Evolutionary conservation across 306 rosid species (phyloP), one percentile per base, ranked within the genome.

Genomic region (Rubus parviflorus): DNA sequence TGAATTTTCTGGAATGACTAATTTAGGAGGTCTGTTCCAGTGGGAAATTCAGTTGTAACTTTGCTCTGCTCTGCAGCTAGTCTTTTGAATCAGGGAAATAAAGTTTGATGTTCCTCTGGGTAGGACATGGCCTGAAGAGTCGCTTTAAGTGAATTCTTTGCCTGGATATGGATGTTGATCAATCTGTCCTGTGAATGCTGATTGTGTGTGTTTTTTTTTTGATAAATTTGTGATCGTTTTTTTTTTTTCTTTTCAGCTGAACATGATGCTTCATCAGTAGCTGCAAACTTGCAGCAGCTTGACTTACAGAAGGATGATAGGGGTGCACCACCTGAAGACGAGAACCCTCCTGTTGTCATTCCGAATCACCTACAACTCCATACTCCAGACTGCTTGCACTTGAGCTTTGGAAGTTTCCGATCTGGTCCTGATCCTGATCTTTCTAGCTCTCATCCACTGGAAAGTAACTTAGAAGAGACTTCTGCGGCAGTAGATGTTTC

Each of bases 391-490:
- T 93, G 98, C 90, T 85, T 96, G 69, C 89, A 89, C 67, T 79
- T 96, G 90, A 96, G 99, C 85, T 96, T 96, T 80, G 99, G 99
- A 75, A 96, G 99, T 81, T 96, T 96, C 86, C 98, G 99, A 85
- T 60, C 94, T 22, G 89, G 87, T 43, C 70, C 85, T 17, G 79
- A 87, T 62, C 75, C 90, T 60, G 16, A 83, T 66, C 66, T 84
- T 84, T 53, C 93, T 43, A 87, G 79, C 11, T 77, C 90, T 56
- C 82, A 75, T 84, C 85, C 97, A 48, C 30, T 86, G 81, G 78
- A 84, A 52, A 86, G 79, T 63, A 87, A 88, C 77, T 72, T 87
- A 79, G 98, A 92, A 84, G 99, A 95, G 83, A 72, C 92, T 75
- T 87, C 97, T 81, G 86, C 74, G 22, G 82, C 88, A 30, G 80